Percentiles rank a stretch among this genome's conserved stretches.
Conservation (phyloP, 1,139 yeast genomes). For the Lodderomyces theae region DNA sequence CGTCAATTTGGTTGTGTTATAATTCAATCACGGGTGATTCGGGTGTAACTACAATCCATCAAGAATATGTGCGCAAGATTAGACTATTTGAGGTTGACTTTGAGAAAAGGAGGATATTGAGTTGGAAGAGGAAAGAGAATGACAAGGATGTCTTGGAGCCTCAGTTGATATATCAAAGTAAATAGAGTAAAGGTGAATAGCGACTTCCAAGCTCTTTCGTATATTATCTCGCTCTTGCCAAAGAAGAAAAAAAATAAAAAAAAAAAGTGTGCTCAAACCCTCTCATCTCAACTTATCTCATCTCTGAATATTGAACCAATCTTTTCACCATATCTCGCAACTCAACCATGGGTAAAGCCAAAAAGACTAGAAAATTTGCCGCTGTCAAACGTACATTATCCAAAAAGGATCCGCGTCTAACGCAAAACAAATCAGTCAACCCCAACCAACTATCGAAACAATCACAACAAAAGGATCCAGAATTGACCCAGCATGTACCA, state of each 20-base stretch:
- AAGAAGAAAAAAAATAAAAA: background rate
- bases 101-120: constrained; percentile 24
- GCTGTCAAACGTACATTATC: constrained; percentile 77
- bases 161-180: constrained; percentile 27
- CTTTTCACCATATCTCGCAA: background rate
- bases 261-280: background rate
- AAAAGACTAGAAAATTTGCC: constrained; percentile 96
- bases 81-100: constrained; percentile 38
- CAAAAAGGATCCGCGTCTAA: constrained; percentile 67
- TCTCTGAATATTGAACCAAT: background rate
- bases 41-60: constrained; percentile 27
- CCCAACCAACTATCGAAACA: constrained; percentile 18
- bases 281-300: constrained; percentile 4
- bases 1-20: constrained; percentile 40
- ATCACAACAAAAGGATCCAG: constrained; percentile 67
- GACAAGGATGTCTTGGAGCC: constrained; percentile 30
- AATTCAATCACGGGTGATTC: constrained; percentile 40
- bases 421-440: constrained; percentile 18
- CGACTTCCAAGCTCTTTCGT: too few species aligned
- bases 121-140: constrained; percentile 40
- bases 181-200: background rate
- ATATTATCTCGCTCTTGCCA: too few species aligned
- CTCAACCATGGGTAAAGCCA: constrained; percentile 79
- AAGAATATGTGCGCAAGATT: constrained; percentile 29
- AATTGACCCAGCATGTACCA: constrained; percentile 79